phyloP scores from a whole-genome alignment of 768 basidiomycete species.

The Rhodotorula babjevae region DNA sequence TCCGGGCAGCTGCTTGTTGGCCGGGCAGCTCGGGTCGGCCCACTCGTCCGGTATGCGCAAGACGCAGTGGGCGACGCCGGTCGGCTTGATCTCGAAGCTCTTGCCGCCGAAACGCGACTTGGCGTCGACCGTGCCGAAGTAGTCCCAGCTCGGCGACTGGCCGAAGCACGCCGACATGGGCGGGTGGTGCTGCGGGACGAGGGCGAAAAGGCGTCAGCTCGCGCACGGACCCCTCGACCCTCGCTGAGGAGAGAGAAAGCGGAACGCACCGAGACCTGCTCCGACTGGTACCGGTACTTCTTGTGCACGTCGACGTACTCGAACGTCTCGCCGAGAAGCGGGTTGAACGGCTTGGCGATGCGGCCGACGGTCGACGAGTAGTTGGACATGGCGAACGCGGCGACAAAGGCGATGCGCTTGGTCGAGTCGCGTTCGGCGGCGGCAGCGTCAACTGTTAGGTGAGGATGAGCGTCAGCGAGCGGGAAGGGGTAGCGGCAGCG shows the following conservation, averaged over 20 bases:
- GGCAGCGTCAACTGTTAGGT: slow-evolving; percentile 64
- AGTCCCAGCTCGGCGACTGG: slow-evolving; percentile 81
- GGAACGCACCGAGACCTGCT: slow-evolving; percentile 93
- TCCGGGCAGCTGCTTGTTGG: slow-evolving; percentile 41
- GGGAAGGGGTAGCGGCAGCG: no score
- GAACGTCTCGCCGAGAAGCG: slow-evolving; percentile 90
- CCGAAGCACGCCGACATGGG: slow-evolving; percentile 95
- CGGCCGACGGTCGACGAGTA: slow-evolving; percentile 93
- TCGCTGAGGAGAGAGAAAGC: slow-evolving; percentile 49
- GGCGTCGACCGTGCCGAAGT: slow-evolving; percentile 82
- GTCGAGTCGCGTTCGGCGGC: slow-evolving; percentile 69
- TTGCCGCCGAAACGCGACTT: slow-evolving; percentile 96
- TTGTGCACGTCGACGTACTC: slow-evolving; percentile 85
- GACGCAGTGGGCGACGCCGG: slow-evolving; percentile 86
- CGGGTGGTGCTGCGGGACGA: slow-evolving; percentile 13
- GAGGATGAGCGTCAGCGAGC: no score
- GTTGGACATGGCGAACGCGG: slow-evolving; percentile 93
- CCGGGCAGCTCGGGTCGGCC: slow-evolving; percentile 60
- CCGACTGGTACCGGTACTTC: slow-evolving; percentile 85
- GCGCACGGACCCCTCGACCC: no score
- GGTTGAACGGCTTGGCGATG: slow-evolving; percentile 96
- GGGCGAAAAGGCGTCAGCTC: neutral
- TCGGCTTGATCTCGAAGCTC: slow-evolving; percentile 91
- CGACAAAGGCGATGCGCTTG: slow-evolving; percentile 81
- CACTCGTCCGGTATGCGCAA: slow-evolving; percentile 67